phyloP scores from a whole-genome alignment of 2,329 filamentous ascomycete genomes.

The Akanthomyces muscarius region DNA sequence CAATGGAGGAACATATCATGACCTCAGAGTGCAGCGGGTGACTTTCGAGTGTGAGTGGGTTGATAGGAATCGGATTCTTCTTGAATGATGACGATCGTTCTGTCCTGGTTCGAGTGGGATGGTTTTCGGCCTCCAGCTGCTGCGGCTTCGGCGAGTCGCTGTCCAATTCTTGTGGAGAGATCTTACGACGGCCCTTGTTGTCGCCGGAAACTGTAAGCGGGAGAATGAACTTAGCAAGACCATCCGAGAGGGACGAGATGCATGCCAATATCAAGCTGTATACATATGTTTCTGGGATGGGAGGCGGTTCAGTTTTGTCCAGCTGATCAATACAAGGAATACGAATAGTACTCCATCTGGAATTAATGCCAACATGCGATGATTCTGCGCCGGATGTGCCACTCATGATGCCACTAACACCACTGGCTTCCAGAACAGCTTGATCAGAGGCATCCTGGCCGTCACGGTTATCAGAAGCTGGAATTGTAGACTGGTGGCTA shows the following conservation, averaged over 20 bases:
- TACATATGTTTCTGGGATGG: slow-evolving; percentile 86
- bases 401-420: slow-evolving; percentile 82
- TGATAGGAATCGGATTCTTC: slow-evolving; percentile 74
- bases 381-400: slow-evolving; percentile 64
- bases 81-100: slow-evolving; percentile 66
- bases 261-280: slow-evolving; percentile 87
- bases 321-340: slow-evolving; percentile 90
- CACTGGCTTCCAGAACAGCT: slow-evolving; percentile 83
- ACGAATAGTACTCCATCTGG: slow-evolving; percentile 83
- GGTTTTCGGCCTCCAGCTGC: slow-evolving; percentile 33
- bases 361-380: slow-evolving; percentile 73
- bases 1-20: slow-evolving; percentile 72
- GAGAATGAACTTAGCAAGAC: slow-evolving; percentile 86
- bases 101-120: slow-evolving; percentile 34
- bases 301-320: slow-evolving; percentile 82
- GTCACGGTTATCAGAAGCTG: slow-evolving; percentile 53
- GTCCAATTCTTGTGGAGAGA: slow-evolving; percentile 39
- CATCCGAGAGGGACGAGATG: slow-evolving; percentile 85
- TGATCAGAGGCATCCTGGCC: slow-evolving; percentile 66
- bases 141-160: slow-evolving; percentile 40
- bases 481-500: slow-evolving; percentile 81
- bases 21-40: slow-evolving; percentile 70
- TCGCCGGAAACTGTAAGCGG: slow-evolving; percentile 84
- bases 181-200: slow-evolving; percentile 48
- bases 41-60: slow-evolving; percentile 72